A percentile compares a stretch with the other conserved stretches of the same genome.
Evolutionary conservation across 2,329 filamentous ascomycete species (phyloP).

Genomic region (Simplicillium sp.): DNA sequence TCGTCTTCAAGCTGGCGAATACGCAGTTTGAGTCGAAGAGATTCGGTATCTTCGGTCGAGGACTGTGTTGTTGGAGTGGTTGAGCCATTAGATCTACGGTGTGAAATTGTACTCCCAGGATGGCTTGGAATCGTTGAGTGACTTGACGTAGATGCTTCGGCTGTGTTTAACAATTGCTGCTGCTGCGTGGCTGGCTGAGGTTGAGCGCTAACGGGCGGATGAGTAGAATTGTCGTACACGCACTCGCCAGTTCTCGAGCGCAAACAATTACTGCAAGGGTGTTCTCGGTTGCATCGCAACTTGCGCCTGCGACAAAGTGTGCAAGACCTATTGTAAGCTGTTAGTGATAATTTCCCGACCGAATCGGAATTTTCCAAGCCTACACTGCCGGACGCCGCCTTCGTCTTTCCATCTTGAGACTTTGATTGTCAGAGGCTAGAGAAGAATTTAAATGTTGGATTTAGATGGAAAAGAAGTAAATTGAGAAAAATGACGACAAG

Average conservation of each 20-base stretch:
- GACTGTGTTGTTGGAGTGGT: slow-evolving; percentile 2
- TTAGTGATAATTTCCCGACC: neutral
- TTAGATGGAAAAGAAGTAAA: too few relatives aligned
- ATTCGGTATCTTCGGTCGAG: slow-evolving; percentile 9
- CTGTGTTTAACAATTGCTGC: neutral
- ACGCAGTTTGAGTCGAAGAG: slow-evolving; percentile 12
- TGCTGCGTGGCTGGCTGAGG: neutral
- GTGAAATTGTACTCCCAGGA: too few relatives aligned
- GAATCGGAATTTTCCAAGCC: neutral
- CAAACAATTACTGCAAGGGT: slow-evolving; percentile 31
- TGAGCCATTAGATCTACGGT: neutral
- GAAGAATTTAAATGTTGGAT: too few relatives aligned
- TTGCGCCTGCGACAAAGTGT: slow-evolving; percentile 32
- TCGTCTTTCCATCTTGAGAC: too few relatives aligned
- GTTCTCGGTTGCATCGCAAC: slow-evolving; percentile 29
- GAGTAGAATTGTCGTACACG: slow-evolving; percentile 17
- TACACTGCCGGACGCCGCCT: slow-evolving; percentile 4
- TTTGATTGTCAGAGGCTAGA: too few relatives aligned
- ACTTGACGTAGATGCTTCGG: neutral
- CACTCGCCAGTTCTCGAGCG: slow-evolving; percentile 24
- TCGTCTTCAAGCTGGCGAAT: slow-evolving; percentile 35
- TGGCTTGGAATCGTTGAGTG: neutral
- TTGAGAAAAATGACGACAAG: too few relatives aligned
- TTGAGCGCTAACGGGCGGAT: neutral
- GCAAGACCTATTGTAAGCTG: slow-evolving; percentile 22